Base-by-base conservation (phyloP, 2,329 filamentous ascomycete genomes). In the Sclerotinia sclerotiorum region DNA sequence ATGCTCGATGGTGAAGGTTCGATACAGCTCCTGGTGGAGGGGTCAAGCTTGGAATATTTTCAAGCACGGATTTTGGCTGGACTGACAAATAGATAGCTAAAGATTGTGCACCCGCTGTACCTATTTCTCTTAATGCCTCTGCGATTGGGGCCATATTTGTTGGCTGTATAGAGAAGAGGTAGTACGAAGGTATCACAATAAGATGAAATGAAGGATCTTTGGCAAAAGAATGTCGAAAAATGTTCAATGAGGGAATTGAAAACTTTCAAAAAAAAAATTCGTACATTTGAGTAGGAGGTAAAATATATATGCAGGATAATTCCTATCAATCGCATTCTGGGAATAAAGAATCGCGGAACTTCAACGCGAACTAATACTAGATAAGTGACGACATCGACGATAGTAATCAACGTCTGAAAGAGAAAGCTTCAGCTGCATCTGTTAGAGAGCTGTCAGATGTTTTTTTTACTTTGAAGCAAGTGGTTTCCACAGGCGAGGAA, bases 281-380 rank as follows among this genome's bases (percentile, higher is more conserved):
- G 7, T 11, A 24, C 7, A 42, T 21, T 2, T 19, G n/a, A 24
- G 5, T 17, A 11, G 2, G 21, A 2, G 0, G 4, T 2, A 13
- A 52, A 3, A 29, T 52, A 48, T 48, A 19, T 32, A 17, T 55
- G 4, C 1, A 11, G 10, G 7, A 29, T 19, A 2, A 7, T 10
- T 54, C 1, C 4, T 21, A 1, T 55, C 0, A 21, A 32, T 29
- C 19, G 2, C 2, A 10, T 21, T 55, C 27, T 55, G 8, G 52
- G 6, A 35, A 55, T 11, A 55, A 35, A 55, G 7, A 55, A 55
- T 10, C 3, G 5, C 2, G 19, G 6, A 29, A 11, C 3, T 48
- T 21, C 19, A 48, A 48, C 46, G 7, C 17, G 6, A n/a, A 48
- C 39, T n/a, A 48, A n/a, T 21, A n/a, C 17, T 21, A n/a, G 19